Conservation (phyloP, 83 land plant species). For the Isoetes engelmannii region DNA sequence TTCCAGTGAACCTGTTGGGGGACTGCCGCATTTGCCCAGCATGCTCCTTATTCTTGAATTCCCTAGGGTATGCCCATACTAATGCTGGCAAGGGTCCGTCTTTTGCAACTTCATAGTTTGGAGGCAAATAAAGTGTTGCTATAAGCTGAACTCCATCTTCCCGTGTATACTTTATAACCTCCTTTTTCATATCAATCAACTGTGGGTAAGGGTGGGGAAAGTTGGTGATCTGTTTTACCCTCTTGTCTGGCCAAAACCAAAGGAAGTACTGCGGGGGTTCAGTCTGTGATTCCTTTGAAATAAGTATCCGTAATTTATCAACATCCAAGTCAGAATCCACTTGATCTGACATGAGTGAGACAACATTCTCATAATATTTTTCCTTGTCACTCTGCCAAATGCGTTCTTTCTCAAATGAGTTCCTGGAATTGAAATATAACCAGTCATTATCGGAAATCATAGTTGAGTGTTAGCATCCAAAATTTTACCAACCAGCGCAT, state of each 20-base stretch:
- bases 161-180: conserved; percentile 78
- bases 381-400: conserved; percentile 96
- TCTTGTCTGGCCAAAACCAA: conserved; percentile 68
- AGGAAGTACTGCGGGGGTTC: conserved; percentile 80
- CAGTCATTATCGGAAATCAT: too few species aligned
- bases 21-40: conserved; percentile 96
- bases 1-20: conserved; percentile 90
- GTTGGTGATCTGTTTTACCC: conserved; percentile 55
- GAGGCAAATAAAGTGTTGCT: conserved; percentile 84
- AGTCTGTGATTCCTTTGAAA: conserved; percentile 84
- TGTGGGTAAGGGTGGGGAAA: conserved; percentile 99
- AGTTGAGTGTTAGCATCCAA: too few species aligned
- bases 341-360: conserved; percentile 80
- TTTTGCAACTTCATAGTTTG: conserved; percentile 65
- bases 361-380: conserved; percentile 67
- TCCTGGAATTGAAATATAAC: conserved; percentile 37
- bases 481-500: too few species aligned
- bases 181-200: conserved; percentile 65
- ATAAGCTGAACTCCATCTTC: conserved; percentile 91
- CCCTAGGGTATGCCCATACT: conserved; percentile 93
- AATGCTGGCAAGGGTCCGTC: conserved; percentile 91
- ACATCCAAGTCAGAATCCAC: conserved; percentile 49
- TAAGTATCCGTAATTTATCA: conserved; percentile 55
- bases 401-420: conserved; percentile 78
- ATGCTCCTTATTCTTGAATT: conserved; percentile 91